Conservation (phyloP, 805 yeast species). For the Naumovozyma castellii region DNA sequence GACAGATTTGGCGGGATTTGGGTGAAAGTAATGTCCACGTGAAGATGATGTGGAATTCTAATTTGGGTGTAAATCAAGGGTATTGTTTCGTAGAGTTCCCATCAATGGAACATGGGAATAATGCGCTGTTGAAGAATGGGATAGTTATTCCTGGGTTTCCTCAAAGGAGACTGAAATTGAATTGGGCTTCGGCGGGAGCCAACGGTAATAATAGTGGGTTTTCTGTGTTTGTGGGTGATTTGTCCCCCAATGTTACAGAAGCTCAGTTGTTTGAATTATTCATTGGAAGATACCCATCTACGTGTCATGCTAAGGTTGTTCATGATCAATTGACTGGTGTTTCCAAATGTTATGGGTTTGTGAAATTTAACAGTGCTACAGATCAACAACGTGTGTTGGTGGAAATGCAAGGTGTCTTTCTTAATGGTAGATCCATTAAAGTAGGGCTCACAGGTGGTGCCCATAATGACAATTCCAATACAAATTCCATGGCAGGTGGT, state of each 20-base stretch:
- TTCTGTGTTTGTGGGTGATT: conserved; percentile 80
- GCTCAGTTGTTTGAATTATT: conserved; percentile 54
- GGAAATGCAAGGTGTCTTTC: conserved; percentile 72
- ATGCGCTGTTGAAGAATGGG: conserved; percentile 63
- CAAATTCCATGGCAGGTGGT: not conserved
- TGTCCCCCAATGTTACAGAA: conserved; percentile 67
- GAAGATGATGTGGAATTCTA: conserved; percentile 60
- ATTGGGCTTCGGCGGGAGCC: conserved; percentile 53
- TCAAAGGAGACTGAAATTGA: conserved; percentile 52
- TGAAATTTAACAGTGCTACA: conserved; percentile 55
- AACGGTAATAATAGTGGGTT: conserved; percentile 11
- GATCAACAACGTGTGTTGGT: conserved; percentile 64
- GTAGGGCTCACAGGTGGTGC: conserved; percentile 48
- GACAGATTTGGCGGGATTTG: conserved; percentile 56
- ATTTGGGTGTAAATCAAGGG: conserved; percentile 45
- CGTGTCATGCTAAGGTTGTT: conserved; percentile 71
- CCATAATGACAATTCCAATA: not conserved
- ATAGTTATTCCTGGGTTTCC: conserved; percentile 50
- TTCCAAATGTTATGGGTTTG: conserved; percentile 84
- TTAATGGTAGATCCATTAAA: conserved; percentile 68
- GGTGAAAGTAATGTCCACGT: conserved; percentile 55
- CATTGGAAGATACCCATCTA: conserved; percentile 59
- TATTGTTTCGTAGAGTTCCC: conserved; percentile 79
- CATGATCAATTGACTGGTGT: conserved; percentile 58
- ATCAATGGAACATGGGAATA: conserved; percentile 47